A percentile compares a stretch with the other conserved stretches of the same genome.
These are phyloP conservation scores for Buddleja alternifolia DNA, from an alignment of 257 asterid species.

Conservation along the genomic window DNA sequence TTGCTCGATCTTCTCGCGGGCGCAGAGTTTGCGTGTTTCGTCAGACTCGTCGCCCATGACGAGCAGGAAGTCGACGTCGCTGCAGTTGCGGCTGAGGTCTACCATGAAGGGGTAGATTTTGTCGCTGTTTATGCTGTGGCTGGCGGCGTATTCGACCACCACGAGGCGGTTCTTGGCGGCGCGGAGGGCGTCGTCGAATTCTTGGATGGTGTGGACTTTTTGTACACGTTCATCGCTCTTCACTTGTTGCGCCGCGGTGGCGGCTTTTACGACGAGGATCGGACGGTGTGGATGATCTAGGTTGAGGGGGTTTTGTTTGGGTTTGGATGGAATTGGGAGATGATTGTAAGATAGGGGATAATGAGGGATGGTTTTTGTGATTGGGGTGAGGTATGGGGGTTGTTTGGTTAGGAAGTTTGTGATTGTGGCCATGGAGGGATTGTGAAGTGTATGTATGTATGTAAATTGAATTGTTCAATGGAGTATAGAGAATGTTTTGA, in stretches of 20 bases:
- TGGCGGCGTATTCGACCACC: constrained; percentile 81
- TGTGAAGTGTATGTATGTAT: no score
- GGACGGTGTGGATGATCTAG: background rate
- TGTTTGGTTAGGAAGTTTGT: constrained; percentile 65
- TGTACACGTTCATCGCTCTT: constrained; percentile 59
- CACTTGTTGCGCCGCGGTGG: constrained; percentile 49
- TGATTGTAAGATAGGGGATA: constrained; percentile 23
- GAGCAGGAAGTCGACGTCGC: constrained; percentile 80
- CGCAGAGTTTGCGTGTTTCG: constrained; percentile 62
- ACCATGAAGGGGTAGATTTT: constrained; percentile 91
- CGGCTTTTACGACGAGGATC: constrained; percentile 41
- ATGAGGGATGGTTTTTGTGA: constrained; percentile 42
- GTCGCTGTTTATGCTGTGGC: constrained; percentile 51
- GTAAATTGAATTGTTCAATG: background rate
- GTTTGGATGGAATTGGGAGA: constrained; percentile 30
- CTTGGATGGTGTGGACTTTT: constrained; percentile 57
- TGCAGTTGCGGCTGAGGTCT: constrained; percentile 80
- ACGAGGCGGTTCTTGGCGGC: constrained; percentile 72
- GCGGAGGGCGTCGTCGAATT: constrained; percentile 77
- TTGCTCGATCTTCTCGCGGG: constrained; percentile 63
- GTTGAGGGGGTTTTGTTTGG: constrained; percentile 9
- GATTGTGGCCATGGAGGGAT: constrained; percentile 59
- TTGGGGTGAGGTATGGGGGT: constrained; percentile 47
- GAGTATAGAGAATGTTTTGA: no score
- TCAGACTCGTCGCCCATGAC: constrained; percentile 93